Evolutionary conservation across 2,329 filamentous ascomycete genomes (phyloP), one percentile per base, ranked within the genome.

Genomic region (Microsporum audouinii): DNA sequence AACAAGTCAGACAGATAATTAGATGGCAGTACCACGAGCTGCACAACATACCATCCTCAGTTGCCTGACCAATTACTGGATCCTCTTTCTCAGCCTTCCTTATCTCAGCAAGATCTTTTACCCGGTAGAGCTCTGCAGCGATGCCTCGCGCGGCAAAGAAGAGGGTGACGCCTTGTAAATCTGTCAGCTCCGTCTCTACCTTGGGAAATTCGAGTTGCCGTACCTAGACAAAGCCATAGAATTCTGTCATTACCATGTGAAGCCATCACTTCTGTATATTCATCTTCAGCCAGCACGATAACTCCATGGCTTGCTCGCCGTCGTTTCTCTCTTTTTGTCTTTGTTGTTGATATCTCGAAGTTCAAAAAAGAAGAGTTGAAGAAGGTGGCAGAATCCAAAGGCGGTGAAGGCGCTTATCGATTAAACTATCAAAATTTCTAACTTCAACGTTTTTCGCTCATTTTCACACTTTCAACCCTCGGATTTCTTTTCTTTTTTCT

Each of bases 61-160:
- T 88, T 29, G 87, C 84, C 71, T 90, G 85, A 12, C 84, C 88
- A 65, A 89, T 88, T 70, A 88, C 88, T 66, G 86, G 83, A 58
- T 87, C 83, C 70, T 87, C 86, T 39, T 84, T 84, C 63, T 84
- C 82, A 41, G 77, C 70, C 39, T 83, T 81, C 63, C 83, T 84
- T 68, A 94, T 82, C 71, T 85, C 81, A 65, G 86, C 75, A 65
- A 76, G 66, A 59, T 73, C 69, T 58, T 70, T 70, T 31, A 76
- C 71, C 61, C 69, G 71, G 59, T 70, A 69, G 31, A 76, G 71
- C 63, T 76, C 81, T 45, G 85, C 79, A 64, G 84, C 81, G 59
- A 88, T 69, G 51, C 79, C 79, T 60, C 84, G 76, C 55, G 77
- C 77, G 45, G 79, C 74, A 59, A 84, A 75, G 61, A 86, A 73